Percentiles rank a stretch among this genome's conserved stretches.
These are phyloP conservation scores for Fusarium floridanum DNA, from an alignment of 2,329 filamentous ascomycete species.

Conservation along the genomic window DNA sequence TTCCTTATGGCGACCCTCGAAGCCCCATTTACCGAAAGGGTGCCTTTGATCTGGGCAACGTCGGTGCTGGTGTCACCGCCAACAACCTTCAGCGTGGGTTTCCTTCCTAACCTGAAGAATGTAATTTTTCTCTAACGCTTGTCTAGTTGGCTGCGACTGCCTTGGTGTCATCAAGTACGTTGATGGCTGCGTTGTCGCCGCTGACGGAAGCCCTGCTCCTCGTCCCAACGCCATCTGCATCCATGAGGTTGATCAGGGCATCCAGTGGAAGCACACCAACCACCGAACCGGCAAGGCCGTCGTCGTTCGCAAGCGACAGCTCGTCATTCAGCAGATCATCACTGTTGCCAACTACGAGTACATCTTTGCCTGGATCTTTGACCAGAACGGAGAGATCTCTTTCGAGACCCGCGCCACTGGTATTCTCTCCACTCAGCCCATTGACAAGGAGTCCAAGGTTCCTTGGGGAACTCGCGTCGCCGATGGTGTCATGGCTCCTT, in stretches of 20 bases:
- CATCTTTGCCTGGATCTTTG: conserved; percentile 60
- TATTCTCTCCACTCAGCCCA: conserved; percentile 68
- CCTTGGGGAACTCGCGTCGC: conserved; percentile 68
- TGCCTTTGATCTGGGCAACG: conserved; percentile 77
- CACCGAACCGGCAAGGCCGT: conserved; percentile 56
- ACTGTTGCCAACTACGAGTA: conserved; percentile 65
- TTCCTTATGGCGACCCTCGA: conserved; percentile 74
- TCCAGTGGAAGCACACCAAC: conserved; percentile 33
- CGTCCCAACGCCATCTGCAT: conserved; percentile 27
- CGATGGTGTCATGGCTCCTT: conserved; percentile 70
- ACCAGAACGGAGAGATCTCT: conserved; percentile 64
- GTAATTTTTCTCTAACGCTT: background rate
- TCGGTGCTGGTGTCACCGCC: conserved; percentile 72
- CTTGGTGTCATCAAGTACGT: conserved; percentile 63
- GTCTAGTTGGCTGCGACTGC: background rate
- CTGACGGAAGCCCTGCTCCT: background rate
- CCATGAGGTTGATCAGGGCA: conserved; percentile 26
- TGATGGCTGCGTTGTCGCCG: conserved; percentile 3
- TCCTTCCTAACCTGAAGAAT: conserved; percentile 64
- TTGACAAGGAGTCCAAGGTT: conserved; percentile 61
- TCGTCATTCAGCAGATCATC: conserved; percentile 73
- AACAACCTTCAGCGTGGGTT: conserved; percentile 76
- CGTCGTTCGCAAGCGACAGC: conserved; percentile 66
- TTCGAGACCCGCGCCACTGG: conserved; percentile 71
- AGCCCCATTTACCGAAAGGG: conserved; percentile 73